Base-by-base conservation (phyloP, 1,139 yeast genomes). In the Kazachstania sp. region DNA sequence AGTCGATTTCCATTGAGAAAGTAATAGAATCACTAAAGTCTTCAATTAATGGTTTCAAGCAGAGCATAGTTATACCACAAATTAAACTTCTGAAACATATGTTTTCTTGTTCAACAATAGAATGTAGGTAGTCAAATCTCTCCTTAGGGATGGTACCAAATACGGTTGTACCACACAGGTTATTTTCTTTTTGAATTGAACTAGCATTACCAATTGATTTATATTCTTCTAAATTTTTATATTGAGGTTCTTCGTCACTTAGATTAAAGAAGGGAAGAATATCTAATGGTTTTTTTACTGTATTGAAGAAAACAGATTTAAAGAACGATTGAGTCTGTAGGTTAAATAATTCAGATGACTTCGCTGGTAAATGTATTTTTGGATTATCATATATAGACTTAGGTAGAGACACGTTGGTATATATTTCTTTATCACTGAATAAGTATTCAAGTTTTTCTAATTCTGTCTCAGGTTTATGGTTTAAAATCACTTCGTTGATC, bases 301-400 rank as follows among this genome's bases (percentile, higher is more conserved):
- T 49, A 38, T 54, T 53, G 20, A 48, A 47, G 43, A 52, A 60
- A 9, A 60, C 41, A 1, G 58, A 51, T 47, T 59, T 58, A 46
- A 60, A 55, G 41, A 60, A 54, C 4, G 62, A 57, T 43, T 57
- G 62, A 9, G 63, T 53, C 45, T 59, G 63, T 34, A 54, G 47
- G 43, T 56, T 52, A 18, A 59, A 52, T 28, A 58, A 38, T 39
- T 58, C 58, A n/a, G 55, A 53, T 3, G 53, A 53, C 29, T 48
- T 49, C 8, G 63, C 59, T 12, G 63, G 63, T 32, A 59, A 40
- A 31, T 51, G 58, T n/a, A 57, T 45, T 40, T 51, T 54, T 35
- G 53, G 48, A 31, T 51, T 48, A 29, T 51, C 53, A 36, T 46
- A 52, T 2, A 51, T 52, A 4, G 55, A 51, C 43, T 49, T 58